Evolutionary conservation across 805 yeast genomes (phyloP).

Genomic region (Wickerhamomyces pijperi): DNA sequence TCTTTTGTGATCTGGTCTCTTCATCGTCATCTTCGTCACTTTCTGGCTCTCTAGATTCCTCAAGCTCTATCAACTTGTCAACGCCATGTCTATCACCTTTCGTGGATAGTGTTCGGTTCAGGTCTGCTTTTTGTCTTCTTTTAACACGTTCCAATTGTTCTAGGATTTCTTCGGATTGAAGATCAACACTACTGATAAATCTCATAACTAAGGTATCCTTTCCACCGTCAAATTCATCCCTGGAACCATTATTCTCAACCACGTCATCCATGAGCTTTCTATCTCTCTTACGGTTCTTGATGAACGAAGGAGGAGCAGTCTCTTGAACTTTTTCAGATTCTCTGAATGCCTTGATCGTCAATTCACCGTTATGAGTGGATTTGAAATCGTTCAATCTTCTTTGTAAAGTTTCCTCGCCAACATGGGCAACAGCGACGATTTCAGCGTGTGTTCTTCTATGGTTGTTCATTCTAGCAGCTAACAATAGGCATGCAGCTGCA

Average conservation of each 20-base stretch:
- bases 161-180: slow-evolving; percentile 16
- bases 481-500: slow-evolving; percentile 89
- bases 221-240: slow-evolving; percentile 5
- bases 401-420: slow-evolving; percentile 90
- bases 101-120: slow-evolving; percentile 9
- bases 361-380: slow-evolving; percentile 57
- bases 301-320: slow-evolving; percentile 78
- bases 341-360: slow-evolving; percentile 70
- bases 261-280: slow-evolving; percentile 6
- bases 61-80: not conserved
- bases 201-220: slow-evolving; percentile 8
- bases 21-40: no score
- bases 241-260: slow-evolving; percentile 6
- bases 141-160: slow-evolving; percentile 19
- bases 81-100: slow-evolving; percentile 11
- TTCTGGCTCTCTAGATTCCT: slow-evolving; percentile 1
- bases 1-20: no score
- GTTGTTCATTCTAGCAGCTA: slow-evolving; percentile 96
- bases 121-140: slow-evolving; percentile 14
- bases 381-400: slow-evolving; percentile 82
- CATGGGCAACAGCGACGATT: slow-evolving; percentile 89
- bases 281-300: slow-evolving; percentile 46
- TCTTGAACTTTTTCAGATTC: slow-evolving; percentile 22
- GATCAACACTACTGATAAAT: slow-evolving; percentile 11
- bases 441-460: slow-evolving; percentile 86